Evolutionary conservation across 306 rosid genomes (phyloP).

Genomic region (Cicer arietinum): DNA sequence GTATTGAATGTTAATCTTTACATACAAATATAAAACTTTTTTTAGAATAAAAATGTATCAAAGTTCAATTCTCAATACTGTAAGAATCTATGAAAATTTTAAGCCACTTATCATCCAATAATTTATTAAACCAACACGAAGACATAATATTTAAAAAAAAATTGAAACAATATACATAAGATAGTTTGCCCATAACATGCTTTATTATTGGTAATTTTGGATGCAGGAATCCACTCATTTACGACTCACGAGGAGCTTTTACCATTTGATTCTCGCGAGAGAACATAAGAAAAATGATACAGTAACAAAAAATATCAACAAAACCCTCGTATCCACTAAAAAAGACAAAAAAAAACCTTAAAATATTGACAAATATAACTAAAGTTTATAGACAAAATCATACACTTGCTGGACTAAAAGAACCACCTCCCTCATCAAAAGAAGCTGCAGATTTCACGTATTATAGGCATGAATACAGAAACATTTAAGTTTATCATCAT

Average conservation of each 20-base stretch:
- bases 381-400: conserved; percentile 35
- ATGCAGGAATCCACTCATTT: conserved; percentile 21
- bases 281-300: conserved; percentile 1
- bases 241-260: conserved; percentile 9
- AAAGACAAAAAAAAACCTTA: neutral
- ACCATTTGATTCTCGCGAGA: conserved; percentile 2
- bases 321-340: conserved; percentile 19
- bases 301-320: conserved; percentile 27
- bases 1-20: neutral
- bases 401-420: conserved; percentile 37
- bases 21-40: too few relatives aligned
- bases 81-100: neutral
- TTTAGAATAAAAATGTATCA: neutral
- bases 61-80: neutral
- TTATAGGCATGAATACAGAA: conserved; percentile 37
- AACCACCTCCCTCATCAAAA: conserved; percentile 29
- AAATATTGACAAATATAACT: conserved; percentile 42
- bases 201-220: neutral
- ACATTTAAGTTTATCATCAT: conserved; percentile 37
- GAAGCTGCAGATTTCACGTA: conserved; percentile 40
- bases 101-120: neutral
- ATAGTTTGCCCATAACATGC: neutral
- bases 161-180: neutral
- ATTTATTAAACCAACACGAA: neutral
- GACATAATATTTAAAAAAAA: neutral